Conservation (phyloP, 1,284 basidiomycete species). For the Ustilago loliicola region DNA sequence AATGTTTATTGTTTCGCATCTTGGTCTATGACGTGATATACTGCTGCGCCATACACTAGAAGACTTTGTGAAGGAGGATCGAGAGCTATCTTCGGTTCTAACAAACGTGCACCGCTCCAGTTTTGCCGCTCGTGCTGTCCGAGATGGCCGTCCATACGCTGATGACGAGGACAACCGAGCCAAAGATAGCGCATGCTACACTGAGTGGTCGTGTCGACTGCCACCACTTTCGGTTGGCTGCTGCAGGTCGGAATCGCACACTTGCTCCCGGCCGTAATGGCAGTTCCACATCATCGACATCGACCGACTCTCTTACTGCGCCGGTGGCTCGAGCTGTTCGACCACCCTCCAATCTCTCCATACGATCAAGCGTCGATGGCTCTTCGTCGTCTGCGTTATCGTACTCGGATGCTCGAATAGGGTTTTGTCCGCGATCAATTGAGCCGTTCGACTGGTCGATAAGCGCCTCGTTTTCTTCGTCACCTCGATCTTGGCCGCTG, state of each 20-base stretch:
- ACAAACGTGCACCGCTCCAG: conserved; percentile 54
- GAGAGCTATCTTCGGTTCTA: conserved; percentile 1
- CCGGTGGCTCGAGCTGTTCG: conserved; percentile 6
- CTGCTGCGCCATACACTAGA: not conserved
- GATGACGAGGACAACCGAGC: conserved; percentile 63
- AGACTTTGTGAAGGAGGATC: not conserved
- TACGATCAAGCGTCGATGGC: conserved; percentile 23
- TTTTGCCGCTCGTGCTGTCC: conserved; percentile 46
- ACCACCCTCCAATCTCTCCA: conserved; percentile 49
- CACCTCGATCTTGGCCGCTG: conserved; percentile 6
- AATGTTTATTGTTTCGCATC: not conserved
- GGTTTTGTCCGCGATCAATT: conserved; percentile 22
- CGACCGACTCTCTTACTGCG: conserved; percentile 32
- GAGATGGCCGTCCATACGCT: conserved; percentile 56
- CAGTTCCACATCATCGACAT: conserved; percentile 64
- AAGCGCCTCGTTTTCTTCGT: conserved; percentile 26
- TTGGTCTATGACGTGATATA: not conserved
- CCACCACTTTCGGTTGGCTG: conserved; percentile 64
- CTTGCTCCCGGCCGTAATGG: conserved; percentile 66
- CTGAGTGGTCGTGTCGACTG: conserved; percentile 66
- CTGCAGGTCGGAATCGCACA: conserved; percentile 49
- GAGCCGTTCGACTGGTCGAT: conserved; percentile 38
- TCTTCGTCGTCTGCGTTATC: conserved; percentile 46
- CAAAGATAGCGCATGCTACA: conserved; percentile 64
- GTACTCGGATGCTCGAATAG: conserved; percentile 36